Conservation (phyloP, 2,329 filamentous ascomycete genomes). For the Penicillium sp. region DNA sequence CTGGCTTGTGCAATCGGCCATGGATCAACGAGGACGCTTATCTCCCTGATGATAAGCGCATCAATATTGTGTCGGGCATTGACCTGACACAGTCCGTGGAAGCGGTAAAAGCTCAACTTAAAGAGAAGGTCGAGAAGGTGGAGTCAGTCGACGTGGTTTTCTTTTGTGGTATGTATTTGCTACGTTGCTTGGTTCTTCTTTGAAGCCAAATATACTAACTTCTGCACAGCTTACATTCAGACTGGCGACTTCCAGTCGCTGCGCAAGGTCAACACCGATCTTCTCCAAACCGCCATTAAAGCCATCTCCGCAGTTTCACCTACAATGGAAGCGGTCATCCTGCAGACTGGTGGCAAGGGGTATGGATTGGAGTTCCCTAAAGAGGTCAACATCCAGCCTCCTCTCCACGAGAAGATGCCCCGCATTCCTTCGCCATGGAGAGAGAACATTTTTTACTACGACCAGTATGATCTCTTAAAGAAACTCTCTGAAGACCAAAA, state of each 20-base stretch:
- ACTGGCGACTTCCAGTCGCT: constrained; percentile 19
- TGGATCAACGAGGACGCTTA: constrained; percentile 19
- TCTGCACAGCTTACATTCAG: constrained; percentile 16
- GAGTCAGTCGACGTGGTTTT: constrained; percentile 42
- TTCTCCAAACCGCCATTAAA: constrained; percentile 39
- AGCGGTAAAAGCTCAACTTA: constrained; percentile 29
- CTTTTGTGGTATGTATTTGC: constrained; percentile 33
- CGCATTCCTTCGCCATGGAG: constrained; percentile 29
- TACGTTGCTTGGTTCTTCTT: background rate
- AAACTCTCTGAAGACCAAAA: constrained; percentile 21
- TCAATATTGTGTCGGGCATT: constrained; percentile 41
- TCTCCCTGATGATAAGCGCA: constrained; percentile 34
- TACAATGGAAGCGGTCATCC: constrained; percentile 31
- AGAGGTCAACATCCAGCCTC: constrained; percentile 24
- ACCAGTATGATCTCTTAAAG: constrained; percentile 25
- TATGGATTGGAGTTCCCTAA: constrained; percentile 41
- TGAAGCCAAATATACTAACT: background rate
- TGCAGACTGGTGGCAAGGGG: constrained; percentile 42
- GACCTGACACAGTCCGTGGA: constrained; percentile 30
- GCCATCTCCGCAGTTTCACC: constrained; percentile 27
- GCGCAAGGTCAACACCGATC: constrained; percentile 34
- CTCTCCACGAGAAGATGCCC: constrained; percentile 30
- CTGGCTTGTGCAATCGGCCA: background rate
- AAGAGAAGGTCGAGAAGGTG: constrained; percentile 35
- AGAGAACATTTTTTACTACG: constrained; percentile 32